Percentiles rank a stretch among this genome's conserved stretches.
phyloP scores from a whole-genome alignment of 768 basidiomycete species.

The Trametes gibbosa region DNA sequence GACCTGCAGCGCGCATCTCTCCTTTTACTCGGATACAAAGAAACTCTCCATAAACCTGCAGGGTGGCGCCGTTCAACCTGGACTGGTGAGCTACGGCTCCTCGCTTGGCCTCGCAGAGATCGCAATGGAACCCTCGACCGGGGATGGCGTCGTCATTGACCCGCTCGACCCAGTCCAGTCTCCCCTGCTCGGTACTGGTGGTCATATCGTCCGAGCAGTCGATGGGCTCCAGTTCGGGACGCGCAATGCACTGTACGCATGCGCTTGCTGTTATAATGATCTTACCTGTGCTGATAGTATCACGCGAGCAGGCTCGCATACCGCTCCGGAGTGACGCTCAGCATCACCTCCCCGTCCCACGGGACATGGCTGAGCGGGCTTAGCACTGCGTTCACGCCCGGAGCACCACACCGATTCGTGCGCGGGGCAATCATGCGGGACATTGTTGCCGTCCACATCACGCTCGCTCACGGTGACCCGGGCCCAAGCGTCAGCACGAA shows the following conservation, averaged over 20 bases:
- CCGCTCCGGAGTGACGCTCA: conserved; percentile 45
- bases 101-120: conserved; percentile 67
- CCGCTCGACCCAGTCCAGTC: conserved; percentile 42
- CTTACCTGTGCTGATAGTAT: not conserved
- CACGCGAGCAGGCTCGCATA: conserved; percentile 40
- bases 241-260: conserved; percentile 31
- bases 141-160: conserved; percentile 59
- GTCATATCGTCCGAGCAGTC: conserved; percentile 53
- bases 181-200: conserved; percentile 40
- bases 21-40: conserved; percentile 4
- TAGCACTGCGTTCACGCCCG: conserved; percentile 41
- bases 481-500: conserved; percentile 69
- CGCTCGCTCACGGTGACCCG: conserved; percentile 42
- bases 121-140: conserved; percentile 50
- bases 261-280: not conserved
- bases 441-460: conserved; percentile 38
- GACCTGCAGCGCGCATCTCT: conserved; percentile 3
- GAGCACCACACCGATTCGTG: conserved; percentile 40
- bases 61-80: conserved; percentile 62
- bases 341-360: conserved; percentile 36
- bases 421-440: conserved; percentile 43
- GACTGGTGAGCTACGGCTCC: conserved; percentile 62
- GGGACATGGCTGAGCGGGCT: conserved; percentile 38
- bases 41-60: conserved; percentile 48
- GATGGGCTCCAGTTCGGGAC: conserved; percentile 56